These are phyloP conservation scores for Ogataea henricii DNA, from an alignment of 805 yeast genomes.

Conservation along the genomic window DNA sequence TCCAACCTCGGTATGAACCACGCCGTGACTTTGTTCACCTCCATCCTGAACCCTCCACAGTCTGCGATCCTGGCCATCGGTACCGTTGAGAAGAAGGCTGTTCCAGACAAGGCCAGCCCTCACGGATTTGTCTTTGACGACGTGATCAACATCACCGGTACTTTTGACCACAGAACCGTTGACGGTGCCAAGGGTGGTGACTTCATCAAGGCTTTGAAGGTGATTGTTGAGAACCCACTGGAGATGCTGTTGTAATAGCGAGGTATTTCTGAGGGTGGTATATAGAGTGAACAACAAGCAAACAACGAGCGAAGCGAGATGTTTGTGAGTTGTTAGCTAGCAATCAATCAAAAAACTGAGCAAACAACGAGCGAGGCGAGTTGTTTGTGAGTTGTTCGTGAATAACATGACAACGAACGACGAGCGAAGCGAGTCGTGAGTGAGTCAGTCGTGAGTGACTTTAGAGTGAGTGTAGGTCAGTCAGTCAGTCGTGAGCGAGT, in stretches of 20 bases:
- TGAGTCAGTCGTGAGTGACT: no score
- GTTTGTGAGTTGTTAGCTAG: background rate
- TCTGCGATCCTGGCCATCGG: conserved; percentile 92
- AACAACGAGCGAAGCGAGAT: conserved; percentile 2
- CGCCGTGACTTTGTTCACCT: conserved; percentile 90
- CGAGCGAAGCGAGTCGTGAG: background rate
- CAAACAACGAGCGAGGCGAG: background rate
- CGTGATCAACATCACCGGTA: conserved; percentile 88
- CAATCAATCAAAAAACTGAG: no score
- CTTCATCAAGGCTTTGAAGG: conserved; percentile 90
- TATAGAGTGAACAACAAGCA: background rate
- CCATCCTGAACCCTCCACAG: conserved; percentile 98
- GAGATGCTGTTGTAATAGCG: conserved; percentile 72
- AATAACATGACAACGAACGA: no score
- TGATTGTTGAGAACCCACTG: conserved; percentile 91
- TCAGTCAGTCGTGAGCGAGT: no score
- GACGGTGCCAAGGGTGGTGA: conserved; percentile 99
- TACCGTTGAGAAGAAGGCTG: conserved; percentile 87
- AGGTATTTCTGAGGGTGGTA: background rate
- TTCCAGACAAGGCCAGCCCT: conserved; percentile 88
- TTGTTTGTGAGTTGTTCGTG: background rate
- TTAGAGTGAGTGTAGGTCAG: no score
- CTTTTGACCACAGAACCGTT: conserved; percentile 94
- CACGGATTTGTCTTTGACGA: conserved; percentile 92
- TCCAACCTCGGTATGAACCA: conserved; percentile 99